A percentile compares a stretch with the other conserved stretches of the same genome.
phyloP scores from a whole-genome alignment of 1,139 yeast genomes.

The Blastobotrys aristatus region DNA sequence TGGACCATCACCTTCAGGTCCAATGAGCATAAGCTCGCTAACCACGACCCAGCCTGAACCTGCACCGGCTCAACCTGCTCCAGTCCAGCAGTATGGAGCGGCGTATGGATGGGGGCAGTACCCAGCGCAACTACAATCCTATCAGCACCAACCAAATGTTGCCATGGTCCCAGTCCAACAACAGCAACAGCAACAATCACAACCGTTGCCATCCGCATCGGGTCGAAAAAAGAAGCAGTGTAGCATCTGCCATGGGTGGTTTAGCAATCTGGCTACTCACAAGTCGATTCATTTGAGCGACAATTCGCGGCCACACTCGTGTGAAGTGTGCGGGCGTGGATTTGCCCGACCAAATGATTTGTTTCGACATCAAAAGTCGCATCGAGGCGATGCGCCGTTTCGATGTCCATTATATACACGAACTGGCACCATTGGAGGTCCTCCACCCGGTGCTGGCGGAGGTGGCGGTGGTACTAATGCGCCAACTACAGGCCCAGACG shows the following conservation, averaged over 20 bases:
- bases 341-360: constrained; percentile 86
- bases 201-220: constrained; percentile 1
- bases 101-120: too few relatives aligned
- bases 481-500: constrained; percentile 11
- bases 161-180: background rate
- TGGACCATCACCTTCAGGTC: too few relatives aligned
- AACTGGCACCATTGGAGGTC: constrained; percentile 13
- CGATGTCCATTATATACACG: constrained; percentile 32
- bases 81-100: too few relatives aligned
- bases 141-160: too few relatives aligned
- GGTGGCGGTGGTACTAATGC: too few relatives aligned
- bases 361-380: constrained; percentile 77
- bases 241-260: constrained; percentile 70
- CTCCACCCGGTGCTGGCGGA: too few relatives aligned
- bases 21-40: constrained; percentile 9
- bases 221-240: constrained; percentile 75
- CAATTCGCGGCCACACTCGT: constrained; percentile 69
- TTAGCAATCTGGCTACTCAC: constrained; percentile 81
- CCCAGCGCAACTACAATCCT: too few relatives aligned
- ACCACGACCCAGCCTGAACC: background rate
- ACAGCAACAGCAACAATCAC: background rate
- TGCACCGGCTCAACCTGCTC: too few relatives aligned
- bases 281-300: constrained; percentile 75
- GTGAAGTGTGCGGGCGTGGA: constrained; percentile 74
- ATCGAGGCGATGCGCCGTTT: constrained; percentile 40